A percentile compares a stretch with the other conserved stretches of the same genome.
Evolutionary conservation across 345 rosid species (phyloP).

Genomic region (Eucalyptus curtisii): DNA sequence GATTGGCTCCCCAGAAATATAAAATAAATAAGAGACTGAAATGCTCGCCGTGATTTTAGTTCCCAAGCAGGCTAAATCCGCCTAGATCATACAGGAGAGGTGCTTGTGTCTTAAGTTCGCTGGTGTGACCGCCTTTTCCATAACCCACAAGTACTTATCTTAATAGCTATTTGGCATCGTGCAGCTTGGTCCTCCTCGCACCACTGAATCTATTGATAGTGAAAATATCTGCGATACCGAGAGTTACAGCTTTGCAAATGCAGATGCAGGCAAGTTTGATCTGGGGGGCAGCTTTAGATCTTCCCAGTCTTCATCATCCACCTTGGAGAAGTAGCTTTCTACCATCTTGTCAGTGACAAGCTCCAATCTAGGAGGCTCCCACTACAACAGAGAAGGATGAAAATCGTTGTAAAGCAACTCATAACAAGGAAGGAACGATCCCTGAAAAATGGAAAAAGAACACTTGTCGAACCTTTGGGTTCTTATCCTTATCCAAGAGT

Average conservation of each 20-base stretch:
- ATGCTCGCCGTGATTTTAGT: neutral
- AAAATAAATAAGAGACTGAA: too few relatives aligned
- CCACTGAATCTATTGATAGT: neutral
- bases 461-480: conserved; percentile 46
- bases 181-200: neutral
- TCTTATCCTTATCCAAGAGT: conserved; percentile 71
- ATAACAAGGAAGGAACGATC: neutral
- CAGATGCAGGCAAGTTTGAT: conserved; percentile 36
- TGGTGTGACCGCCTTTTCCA: neutral
- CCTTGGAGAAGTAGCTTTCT: conserved; percentile 42
- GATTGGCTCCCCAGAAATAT: neutral
- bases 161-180: neutral
- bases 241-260: conserved; percentile 45
- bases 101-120: neutral
- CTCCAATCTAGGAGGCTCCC: conserved; percentile 69
- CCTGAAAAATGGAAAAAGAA: neutral
- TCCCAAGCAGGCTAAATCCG: neutral
- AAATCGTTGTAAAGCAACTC: neutral
- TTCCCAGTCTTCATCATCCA: conserved; percentile 48
- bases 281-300: conserved; percentile 59
- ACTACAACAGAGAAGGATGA: conserved; percentile 16
- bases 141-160: neutral
- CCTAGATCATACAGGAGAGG: neutral
- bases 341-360: conserved; percentile 41
- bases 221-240: neutral